phyloP scores from a whole-genome alignment of 2,329 filamentous ascomycete species.

The Aspergillus sp. region DNA sequence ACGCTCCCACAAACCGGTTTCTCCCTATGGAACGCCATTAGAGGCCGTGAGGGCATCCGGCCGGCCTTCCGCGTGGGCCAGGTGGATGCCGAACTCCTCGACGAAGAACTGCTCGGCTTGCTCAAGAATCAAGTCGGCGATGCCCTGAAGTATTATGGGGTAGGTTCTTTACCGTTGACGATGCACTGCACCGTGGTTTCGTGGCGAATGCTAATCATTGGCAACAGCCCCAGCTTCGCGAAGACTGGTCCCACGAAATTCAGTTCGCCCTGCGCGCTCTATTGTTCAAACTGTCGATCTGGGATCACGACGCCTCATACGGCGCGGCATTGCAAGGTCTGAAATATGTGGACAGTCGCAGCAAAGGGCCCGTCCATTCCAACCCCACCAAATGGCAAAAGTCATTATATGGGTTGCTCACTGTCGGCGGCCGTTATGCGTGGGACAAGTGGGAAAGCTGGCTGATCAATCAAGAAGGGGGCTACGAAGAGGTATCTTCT shows the following conservation, averaged over 20 bases:
- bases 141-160: constrained; percentile 80
- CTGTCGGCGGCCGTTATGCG: constrained; percentile 81
- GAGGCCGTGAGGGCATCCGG: constrained; percentile 71
- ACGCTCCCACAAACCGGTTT: constrained; percentile 44
- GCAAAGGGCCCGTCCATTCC: constrained; percentile 58
- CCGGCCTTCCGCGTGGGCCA: constrained; percentile 93
- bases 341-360: constrained; percentile 80
- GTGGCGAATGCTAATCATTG: constrained; percentile 2
- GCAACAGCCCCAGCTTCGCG: constrained; percentile 61
- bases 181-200: not conserved
- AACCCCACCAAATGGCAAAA: constrained; percentile 82
- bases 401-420: constrained; percentile 75
- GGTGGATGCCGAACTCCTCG: constrained; percentile 90
- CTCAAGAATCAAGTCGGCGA: constrained; percentile 83
- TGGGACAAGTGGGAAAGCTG: constrained; percentile 93
- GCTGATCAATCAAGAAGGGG: constrained; percentile 72
- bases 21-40: constrained; percentile 66
- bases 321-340: constrained; percentile 90
- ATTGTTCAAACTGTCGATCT: constrained; percentile 92
- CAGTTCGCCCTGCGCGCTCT: constrained; percentile 70
- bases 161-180: constrained; percentile 33
- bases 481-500: constrained; percentile 57
- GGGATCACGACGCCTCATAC: constrained; percentile 95
- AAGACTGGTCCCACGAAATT: constrained; percentile 87
- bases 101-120: constrained; percentile 86